phyloP scores from a whole-genome alignment of 2,329 filamentous ascomycete genomes.

The Pestalotiopsis sp. region DNA sequence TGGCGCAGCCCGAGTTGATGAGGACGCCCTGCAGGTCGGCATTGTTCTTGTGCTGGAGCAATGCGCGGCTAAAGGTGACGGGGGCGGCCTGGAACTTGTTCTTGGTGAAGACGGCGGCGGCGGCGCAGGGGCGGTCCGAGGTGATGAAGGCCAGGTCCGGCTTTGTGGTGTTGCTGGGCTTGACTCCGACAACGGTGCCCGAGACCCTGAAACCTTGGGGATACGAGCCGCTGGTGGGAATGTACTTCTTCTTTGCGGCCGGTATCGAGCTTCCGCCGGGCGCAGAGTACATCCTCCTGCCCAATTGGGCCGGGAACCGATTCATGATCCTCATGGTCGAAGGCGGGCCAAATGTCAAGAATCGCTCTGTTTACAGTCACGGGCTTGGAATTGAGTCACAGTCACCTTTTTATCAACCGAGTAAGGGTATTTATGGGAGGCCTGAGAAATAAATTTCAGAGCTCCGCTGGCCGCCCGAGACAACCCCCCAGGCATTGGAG shows the following conservation, averaged over 20 bases:
- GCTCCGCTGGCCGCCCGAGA: not conserved
- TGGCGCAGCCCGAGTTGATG: slow-evolving; percentile 94
- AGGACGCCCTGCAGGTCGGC: slow-evolving; percentile 77
- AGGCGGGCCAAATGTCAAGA: not conserved
- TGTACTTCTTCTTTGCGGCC: slow-evolving; percentile 83
- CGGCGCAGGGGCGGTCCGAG: slow-evolving; percentile 82
- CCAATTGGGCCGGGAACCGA: slow-evolving; percentile 14
- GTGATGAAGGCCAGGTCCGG: slow-evolving; percentile 88
- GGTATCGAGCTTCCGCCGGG: slow-evolving; percentile 63
- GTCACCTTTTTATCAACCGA: not conserved
- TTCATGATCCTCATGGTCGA: slow-evolving; percentile 9
- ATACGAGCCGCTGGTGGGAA: slow-evolving; percentile 82
- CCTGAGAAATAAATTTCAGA: slow-evolving; percentile 4
- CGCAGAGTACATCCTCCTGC: slow-evolving; percentile 50
- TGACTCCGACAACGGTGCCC: slow-evolving; percentile 89
- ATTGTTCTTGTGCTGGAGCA: slow-evolving; percentile 67
- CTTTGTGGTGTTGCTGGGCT: slow-evolving; percentile 86
- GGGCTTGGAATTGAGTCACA: not conserved
- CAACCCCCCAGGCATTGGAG: not conserved
- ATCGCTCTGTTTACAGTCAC: not conserved
- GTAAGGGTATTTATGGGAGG: not conserved
- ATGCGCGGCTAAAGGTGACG: slow-evolving; percentile 78
- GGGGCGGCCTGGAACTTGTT: slow-evolving; percentile 98
- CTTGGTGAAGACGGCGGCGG: slow-evolving; percentile 92
- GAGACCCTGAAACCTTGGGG: slow-evolving; percentile 87